Evolutionary conservation across 2,329 filamentous ascomycete genomes (phyloP).

Genomic region (Aureobasidium sp.): DNA sequence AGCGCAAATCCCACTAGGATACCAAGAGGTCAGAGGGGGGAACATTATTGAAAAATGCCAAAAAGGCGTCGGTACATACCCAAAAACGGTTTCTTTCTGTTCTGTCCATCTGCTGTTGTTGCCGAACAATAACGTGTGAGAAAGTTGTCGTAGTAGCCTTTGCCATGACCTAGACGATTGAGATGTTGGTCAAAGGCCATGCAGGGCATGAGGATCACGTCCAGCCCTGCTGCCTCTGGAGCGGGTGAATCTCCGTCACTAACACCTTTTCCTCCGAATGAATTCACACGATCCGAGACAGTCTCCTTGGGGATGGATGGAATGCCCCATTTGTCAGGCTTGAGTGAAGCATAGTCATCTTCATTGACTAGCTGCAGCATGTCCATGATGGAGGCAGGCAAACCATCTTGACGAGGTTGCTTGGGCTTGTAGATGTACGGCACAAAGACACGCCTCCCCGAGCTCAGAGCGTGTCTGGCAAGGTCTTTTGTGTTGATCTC

Average conservation of each 20-base stretch:
- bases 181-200: conserved; percentile 77
- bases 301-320: conserved; percentile 67
- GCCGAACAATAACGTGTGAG: conserved; percentile 57
- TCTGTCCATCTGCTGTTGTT: conserved; percentile 21
- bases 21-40: background rate
- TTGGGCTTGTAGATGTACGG: conserved; percentile 68
- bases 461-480: conserved; percentile 66
- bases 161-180: conserved; percentile 80
- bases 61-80: conserved; percentile 42
- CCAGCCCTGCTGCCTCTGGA: conserved; percentile 44
- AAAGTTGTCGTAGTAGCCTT: conserved; percentile 95
- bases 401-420: conserved; percentile 22
- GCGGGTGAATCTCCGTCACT: conserved; percentile 20
- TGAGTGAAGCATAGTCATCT: conserved; percentile 67
- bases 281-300: conserved; percentile 58
- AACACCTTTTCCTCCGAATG: conserved; percentile 56
- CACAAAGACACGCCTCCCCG: conserved; percentile 80
- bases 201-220: conserved; percentile 84
- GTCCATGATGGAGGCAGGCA: conserved; percentile 68
- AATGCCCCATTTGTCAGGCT: conserved; percentile 84
- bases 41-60: conserved; percentile 1
- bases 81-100: conserved; percentile 46
- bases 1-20: conserved; percentile 68
- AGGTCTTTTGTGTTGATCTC: conserved; percentile 80
- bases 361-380: conserved; percentile 74